These are phyloP conservation scores for Debaryomyces tyrocola DNA, from an alignment of 805 yeast species.

Conservation along the genomic window DNA sequence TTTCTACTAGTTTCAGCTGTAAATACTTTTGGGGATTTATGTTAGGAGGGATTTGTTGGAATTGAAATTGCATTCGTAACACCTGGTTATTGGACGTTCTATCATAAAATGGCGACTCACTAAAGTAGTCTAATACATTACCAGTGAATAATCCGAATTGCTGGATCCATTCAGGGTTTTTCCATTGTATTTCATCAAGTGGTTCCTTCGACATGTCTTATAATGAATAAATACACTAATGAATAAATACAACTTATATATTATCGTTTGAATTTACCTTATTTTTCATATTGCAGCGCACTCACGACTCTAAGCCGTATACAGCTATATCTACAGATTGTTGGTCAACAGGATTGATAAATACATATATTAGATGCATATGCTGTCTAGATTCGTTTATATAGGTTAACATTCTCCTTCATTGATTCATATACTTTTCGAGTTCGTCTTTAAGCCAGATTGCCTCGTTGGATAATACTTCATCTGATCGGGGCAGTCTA, in stretches of 20 bases:
- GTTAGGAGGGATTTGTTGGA: constrained; percentile 49
- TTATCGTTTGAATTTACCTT: not conserved
- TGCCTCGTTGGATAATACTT: constrained; percentile 76
- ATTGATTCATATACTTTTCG: constrained; percentile 15
- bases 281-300: not conserved
- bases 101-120: constrained; percentile 94
- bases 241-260: not conserved
- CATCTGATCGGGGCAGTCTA: constrained; percentile 56
- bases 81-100: constrained; percentile 93
- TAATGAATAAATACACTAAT: not conserved
- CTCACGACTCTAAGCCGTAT: not conserved
- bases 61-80: constrained; percentile 92
- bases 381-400: too few species aligned
- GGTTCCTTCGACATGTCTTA: constrained; percentile 26
- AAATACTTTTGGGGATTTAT: constrained; percentile 36
- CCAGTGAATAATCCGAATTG: constrained; percentile 82
- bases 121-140: constrained; percentile 88
- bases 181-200: constrained; percentile 93
- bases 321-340: too few species aligned
- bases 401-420: not conserved
- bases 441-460: constrained; percentile 46
- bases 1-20: constrained; percentile 63
- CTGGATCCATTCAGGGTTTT: constrained; percentile 96
- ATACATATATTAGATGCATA: too few species aligned
- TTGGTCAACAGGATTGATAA: too few species aligned